Percentiles rank a stretch among this genome's conserved stretches.
phyloP scores from a whole-genome alignment of 306 rosid genomes.

The Acacia acuminata region DNA sequence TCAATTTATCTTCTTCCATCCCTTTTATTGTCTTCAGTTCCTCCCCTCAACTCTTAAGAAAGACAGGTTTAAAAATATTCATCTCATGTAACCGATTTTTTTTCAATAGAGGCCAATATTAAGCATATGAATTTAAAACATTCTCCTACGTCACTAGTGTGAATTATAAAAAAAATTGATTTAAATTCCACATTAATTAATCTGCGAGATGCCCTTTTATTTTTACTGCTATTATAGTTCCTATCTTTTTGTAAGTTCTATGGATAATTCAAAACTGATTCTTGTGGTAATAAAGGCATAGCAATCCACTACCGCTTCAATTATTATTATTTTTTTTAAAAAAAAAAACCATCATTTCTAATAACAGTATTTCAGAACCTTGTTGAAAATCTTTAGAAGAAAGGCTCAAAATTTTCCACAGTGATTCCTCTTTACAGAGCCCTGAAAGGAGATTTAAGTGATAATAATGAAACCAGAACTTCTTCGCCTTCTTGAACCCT shows the following conservation, averaged over 20 bases:
- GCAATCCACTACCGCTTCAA: too few species aligned
- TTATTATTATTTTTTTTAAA: too few species aligned
- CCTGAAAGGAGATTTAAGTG: slow-evolving; percentile 28
- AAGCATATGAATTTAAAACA: not conserved
- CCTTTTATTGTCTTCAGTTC: rapidly evolving
- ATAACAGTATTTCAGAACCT: slow-evolving; percentile 40
- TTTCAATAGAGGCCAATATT: too few species aligned
- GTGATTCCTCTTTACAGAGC: slow-evolving; percentile 15
- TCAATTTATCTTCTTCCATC: too few species aligned
- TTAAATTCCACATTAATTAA: not conserved
- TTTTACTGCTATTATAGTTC: not conserved
- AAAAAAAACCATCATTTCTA: not conserved
- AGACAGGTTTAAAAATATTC: too few species aligned
- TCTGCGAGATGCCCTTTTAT: not conserved
- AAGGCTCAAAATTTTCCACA: not conserved
- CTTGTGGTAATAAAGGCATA: not conserved
- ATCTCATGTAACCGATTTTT: too few species aligned
- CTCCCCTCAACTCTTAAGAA: rapidly evolving
- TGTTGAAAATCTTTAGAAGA: slow-evolving; percentile 54
- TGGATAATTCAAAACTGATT: not conserved
- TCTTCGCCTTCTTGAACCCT: slow-evolving; percentile 11
- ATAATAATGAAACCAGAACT: slow-evolving; percentile 19
- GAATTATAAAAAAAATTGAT: not conserved
- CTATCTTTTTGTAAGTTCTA: not conserved
- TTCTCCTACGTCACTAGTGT: too few species aligned